Percentiles rank a stretch among this genome's conserved stretches.
Conservation (phyloP, 192 early-diverging fungal genomes). For the Coemansia sp. region DNA sequence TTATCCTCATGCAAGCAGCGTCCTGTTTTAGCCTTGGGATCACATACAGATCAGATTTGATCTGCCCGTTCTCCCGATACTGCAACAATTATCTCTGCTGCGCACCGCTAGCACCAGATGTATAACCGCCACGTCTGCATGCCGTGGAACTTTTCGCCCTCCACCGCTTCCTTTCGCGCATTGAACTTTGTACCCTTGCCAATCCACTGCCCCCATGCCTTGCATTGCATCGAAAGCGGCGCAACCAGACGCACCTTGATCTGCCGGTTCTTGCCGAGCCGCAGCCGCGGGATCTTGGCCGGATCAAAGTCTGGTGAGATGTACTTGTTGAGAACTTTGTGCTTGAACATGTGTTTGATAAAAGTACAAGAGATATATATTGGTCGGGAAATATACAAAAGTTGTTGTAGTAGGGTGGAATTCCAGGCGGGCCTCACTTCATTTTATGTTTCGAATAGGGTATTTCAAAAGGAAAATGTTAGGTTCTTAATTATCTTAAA, state of each 20-base stretch:
- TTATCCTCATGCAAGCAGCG: too few relatives aligned
- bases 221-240: constrained; percentile 98
- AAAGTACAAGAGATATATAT: too few relatives aligned
- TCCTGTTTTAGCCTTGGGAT: too few relatives aligned
- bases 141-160: constrained; percentile 58
- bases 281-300: constrained; percentile 83
- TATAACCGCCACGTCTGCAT: constrained; percentile 83
- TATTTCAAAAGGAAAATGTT: too few relatives aligned
- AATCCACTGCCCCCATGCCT: constrained; percentile 94
- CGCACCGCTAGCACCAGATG: constrained; percentile 89
- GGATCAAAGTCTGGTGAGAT: constrained; percentile 99
- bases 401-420: background rate
- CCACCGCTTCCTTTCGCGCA: constrained; percentile 82
- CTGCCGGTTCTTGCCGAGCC: constrained; percentile 77
- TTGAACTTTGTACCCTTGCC: constrained; percentile 99
- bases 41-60: too few relatives aligned
- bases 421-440: too few relatives aligned
- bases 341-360: constrained; percentile 68
- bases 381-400: background rate
- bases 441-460: too few relatives aligned
- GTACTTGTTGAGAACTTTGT: constrained; percentile 97
- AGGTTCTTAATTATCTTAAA: too few relatives aligned
- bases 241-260: constrained; percentile 98
- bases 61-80: too few relatives aligned
- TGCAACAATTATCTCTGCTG: constrained; percentile 96